Evolutionary conservation across 2,329 filamentous ascomycete genomes (phyloP), one percentile per base, ranked within the genome.

Genomic region (Neocucurbitaria cava): DNA sequence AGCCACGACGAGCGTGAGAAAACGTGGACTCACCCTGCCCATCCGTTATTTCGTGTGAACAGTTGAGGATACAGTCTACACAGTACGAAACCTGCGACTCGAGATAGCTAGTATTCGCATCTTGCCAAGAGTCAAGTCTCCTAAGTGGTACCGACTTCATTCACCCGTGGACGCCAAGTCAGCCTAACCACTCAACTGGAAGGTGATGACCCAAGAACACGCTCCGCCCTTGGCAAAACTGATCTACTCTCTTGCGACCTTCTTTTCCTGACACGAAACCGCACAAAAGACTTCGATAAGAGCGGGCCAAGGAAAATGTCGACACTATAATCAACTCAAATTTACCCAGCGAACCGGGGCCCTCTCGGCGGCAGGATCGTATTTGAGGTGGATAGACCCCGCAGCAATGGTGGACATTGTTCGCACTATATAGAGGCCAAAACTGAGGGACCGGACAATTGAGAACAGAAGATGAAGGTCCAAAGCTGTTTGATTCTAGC

Each of bases 211-310:
- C 30, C 33, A 18, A 39, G 17, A 39, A 18, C 36, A 39, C 36
- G 36, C 36, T 59, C 46, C 38, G 42, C 58, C 42, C 66, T 72
- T 70, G 68, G 67, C 68, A 61, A 42, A 52, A 21, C 46, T 54
- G 58, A 59, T 68, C 59, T 54, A 60, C 54, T 56, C 47, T 61
- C 66, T 71, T 72, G 55, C 59, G 63, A 72, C 66, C 68, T 73
- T 67, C 70, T 69, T 56, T 65, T 69, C 62, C 61, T 49, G 63
- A 69, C 65, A 55, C 63, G 61, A 52, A 56, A 61, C 61, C 51
- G 58, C 58, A 45, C 40, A 36, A 36, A 36, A 41, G 41, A 35
- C 28, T 17, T 36, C 51, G 66, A 67, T 71, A 68, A 66, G 60
- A 61, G 65, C 62, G 59, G 59, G 54, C 48, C 43, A 46, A 28